Evolutionary conservation across 441 rosid genomes (phyloP).

Genomic region (Brassica hybrid): DNA sequence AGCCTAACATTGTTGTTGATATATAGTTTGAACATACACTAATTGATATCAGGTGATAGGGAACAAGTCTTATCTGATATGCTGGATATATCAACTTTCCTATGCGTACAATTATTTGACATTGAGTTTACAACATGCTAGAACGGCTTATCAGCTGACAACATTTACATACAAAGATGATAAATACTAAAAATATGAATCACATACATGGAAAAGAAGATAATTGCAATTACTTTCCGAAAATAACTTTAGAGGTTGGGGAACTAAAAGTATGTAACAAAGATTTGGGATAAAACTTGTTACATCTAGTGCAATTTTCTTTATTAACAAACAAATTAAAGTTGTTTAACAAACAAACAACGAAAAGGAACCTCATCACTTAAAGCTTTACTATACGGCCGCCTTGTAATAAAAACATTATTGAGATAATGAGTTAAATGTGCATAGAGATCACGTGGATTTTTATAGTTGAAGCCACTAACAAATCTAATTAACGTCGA

Average conservation of each 20-base stretch:
- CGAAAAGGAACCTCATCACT: conserved; percentile 17
- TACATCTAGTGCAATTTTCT: conserved; percentile 17
- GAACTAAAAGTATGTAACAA: conserved; percentile 23
- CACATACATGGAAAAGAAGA: conserved; percentile 31
- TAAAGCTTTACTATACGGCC: conserved; percentile 6
- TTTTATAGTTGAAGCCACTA: conserved; percentile 24
- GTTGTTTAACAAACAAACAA: conserved; percentile 4
- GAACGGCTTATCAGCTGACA: conserved; percentile 21
- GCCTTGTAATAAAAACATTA: conserved; percentile 29
- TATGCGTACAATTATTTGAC: not conserved
- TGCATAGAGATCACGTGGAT: conserved; percentile 37
- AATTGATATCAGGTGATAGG: not conserved
- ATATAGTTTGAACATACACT: not conserved
- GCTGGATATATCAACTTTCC: not conserved
- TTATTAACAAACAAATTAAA: not conserved
- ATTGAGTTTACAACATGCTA: conserved; percentile 10
- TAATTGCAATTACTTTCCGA: conserved; percentile 30
- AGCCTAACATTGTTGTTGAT: not conserved
- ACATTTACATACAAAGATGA: conserved; percentile 30
- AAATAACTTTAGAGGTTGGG: conserved; percentile 31
- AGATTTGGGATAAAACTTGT: conserved; percentile 38
- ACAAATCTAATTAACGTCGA: conserved; percentile 24
- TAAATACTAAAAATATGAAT: conserved; percentile 27
- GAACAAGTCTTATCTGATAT: not conserved
- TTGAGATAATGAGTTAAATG: conserved; percentile 11